phyloP scores from a whole-genome alignment of 2,329 filamentous ascomycete genomes.

The Atkinsonella texensis region DNA sequence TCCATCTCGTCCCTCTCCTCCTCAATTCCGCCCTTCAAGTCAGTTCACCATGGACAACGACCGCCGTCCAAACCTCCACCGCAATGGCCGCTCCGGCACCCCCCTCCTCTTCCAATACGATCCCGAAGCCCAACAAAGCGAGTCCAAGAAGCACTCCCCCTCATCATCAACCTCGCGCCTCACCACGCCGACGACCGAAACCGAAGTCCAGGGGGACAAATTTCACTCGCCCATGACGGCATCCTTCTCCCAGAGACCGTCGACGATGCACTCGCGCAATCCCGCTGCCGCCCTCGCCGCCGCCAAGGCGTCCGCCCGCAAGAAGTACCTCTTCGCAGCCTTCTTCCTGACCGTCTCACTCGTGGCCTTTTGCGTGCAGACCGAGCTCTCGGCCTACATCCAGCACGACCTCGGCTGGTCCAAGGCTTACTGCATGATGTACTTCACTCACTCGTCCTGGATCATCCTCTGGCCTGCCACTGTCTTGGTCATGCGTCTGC shows the following conservation, averaged over 20 bases:
- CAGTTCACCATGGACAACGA: slow-evolving; percentile 5
- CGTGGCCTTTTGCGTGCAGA: slow-evolving; percentile 84
- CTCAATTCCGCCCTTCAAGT: background rate
- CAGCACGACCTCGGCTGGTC: slow-evolving; percentile 88
- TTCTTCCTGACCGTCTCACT: slow-evolving; percentile 76
- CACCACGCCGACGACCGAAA: slow-evolving; percentile 14
- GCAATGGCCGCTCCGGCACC: slow-evolving; percentile 8
- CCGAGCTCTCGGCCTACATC: slow-evolving; percentile 89
- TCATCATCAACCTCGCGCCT: slow-evolving; percentile 14
- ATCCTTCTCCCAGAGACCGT: slow-evolving; percentile 29
- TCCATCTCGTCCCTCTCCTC: background rate
- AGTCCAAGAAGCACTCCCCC: slow-evolving; percentile 13
- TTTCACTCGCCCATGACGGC: slow-evolving; percentile 1
- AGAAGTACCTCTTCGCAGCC: slow-evolving; percentile 77
- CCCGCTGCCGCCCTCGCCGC: slow-evolving; percentile 36
- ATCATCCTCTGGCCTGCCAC: slow-evolving; percentile 76
- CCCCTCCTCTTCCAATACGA: slow-evolving; percentile 12
- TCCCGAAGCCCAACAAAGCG: slow-evolving; percentile 8
- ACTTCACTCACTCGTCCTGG: slow-evolving; percentile 94
- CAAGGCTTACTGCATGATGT: slow-evolving; percentile 99
- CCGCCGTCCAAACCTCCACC: slow-evolving; percentile 7
- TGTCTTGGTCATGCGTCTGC: slow-evolving; percentile 65
- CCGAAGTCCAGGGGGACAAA: slow-evolving; percentile 8
- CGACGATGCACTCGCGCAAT: slow-evolving; percentile 66
- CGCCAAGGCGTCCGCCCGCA: slow-evolving; percentile 41